phyloP scores from a whole-genome alignment of 2,329 filamentous ascomycete species.

The Ramularia collo-cygni region DNA sequence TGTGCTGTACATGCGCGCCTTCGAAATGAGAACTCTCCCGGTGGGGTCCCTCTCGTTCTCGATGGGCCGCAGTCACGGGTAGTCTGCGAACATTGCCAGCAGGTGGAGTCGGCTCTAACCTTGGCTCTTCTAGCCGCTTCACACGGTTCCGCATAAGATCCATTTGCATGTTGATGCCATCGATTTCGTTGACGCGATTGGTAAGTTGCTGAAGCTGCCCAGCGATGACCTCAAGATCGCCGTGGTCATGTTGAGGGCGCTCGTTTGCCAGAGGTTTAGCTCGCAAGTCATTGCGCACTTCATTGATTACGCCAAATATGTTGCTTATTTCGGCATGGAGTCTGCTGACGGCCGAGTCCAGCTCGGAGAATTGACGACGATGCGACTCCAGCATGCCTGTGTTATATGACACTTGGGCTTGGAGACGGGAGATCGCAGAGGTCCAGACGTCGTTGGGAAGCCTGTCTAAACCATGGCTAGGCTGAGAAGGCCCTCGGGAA shows the following conservation, averaged over 20 bases:
- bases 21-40: not conserved
- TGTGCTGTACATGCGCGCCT: not conserved
- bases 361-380: constrained; percentile 35
- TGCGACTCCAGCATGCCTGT: constrained; percentile 36
- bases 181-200: constrained; percentile 41
- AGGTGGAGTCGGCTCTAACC: constrained; percentile 8
- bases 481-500: not conserved
- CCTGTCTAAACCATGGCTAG: constrained; percentile 10
- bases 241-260: constrained; percentile 22
- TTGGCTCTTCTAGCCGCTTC: constrained; percentile 28
- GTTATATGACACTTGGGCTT: constrained; percentile 44
- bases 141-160: constrained; percentile 44
- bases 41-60: not conserved
- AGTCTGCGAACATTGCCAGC: not conserved
- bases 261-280: constrained; percentile 17
- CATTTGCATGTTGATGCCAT: constrained; percentile 41
- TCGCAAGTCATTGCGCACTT: constrained; percentile 32
- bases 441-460: constrained; percentile 25
- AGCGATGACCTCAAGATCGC: constrained; percentile 40
- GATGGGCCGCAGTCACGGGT: not conserved
- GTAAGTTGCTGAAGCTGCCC: constrained; percentile 33
- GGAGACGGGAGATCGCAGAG: constrained; percentile 39
- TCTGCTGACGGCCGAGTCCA: constrained; percentile 35
- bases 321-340: constrained; percentile 35
- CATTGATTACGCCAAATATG: constrained; percentile 30